Evolutionary conservation across 805 yeast genomes (phyloP).

Genomic region (Saccharomycopsis oosterbeekiorum): DNA sequence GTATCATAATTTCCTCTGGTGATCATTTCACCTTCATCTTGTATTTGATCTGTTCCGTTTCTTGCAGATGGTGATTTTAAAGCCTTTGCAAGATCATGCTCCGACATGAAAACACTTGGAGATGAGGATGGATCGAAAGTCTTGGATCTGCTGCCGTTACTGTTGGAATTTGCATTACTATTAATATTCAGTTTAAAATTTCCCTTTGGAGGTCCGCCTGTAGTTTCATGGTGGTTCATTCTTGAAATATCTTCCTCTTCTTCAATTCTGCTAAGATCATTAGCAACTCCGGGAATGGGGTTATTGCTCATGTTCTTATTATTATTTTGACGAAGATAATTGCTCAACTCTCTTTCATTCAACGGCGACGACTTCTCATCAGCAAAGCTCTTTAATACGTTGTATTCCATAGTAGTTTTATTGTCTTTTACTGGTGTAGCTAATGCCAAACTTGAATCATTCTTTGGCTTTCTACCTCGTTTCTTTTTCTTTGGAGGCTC

Average conservation of each 20-base stretch:
- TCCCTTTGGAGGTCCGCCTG: background rate
- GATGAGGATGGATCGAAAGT: slow-evolving; percentile 31
- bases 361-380: slow-evolving; percentile 18
- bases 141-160: background rate
- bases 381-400: slow-evolving; percentile 12
- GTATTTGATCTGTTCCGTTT: background rate
- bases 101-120: slow-evolving; percentile 46
- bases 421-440: background rate
- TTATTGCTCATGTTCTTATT: background rate
- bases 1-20: background rate
- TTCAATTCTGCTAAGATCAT: slow-evolving; percentile 1
- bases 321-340: slow-evolving; percentile 7
- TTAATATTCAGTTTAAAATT: background rate
- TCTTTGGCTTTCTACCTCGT: slow-evolving; percentile 17
- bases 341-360: slow-evolving; percentile 15
- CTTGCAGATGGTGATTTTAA: slow-evolving; percentile 23
- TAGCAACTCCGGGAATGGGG: background rate
- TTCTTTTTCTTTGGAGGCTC: slow-evolving; percentile 12
- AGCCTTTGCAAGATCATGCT: slow-evolving; percentile 39
- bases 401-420: slow-evolving; percentile 12
- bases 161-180: background rate
- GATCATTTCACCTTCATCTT: background rate
- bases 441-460: background rate
- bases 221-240: background rate
- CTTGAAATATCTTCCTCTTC: background rate